Base-by-base conservation (phyloP, 768 basidiomycete species). In the Mycena galericulata region DNA sequence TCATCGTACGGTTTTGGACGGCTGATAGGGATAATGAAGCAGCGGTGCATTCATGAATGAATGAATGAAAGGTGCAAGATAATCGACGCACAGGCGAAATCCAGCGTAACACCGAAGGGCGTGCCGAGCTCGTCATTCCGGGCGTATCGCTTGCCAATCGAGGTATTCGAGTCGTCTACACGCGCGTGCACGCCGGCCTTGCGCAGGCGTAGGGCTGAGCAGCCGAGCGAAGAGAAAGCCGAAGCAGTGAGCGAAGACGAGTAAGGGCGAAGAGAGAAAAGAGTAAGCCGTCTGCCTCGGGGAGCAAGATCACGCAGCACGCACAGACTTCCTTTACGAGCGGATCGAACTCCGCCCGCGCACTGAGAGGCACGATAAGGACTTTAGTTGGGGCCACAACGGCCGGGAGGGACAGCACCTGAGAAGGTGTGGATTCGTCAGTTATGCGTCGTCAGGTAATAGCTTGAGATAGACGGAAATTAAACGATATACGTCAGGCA, bases 121-220 rank as follows among this genome's bases (percentile, higher is more conserved):
- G 98, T 99, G 70, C 98, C 98, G 49, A 99, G 88, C 82, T 99
- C 98, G 81, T 99, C 98, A 81, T 99, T 99, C 65, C 98, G 89
- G 15, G 98, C 90, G 81, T 99, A 99, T 17, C 97, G 95, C 82
- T 94, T 97, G 45, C 98, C 98, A 76, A 99, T 99, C 10, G 95
- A 92, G 36, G 93, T 91, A 73, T 92, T 94, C 26, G 97, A 99
- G 77, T 99, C 97, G 78, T 99, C 98, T 3, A 99, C 97, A 57
- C 96, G 89, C 53, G 94, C 92, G 77, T 96, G 95, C 59, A 99
- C 88, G 68, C 98, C 97, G 10, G 92, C 92, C 76, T 87, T 87
- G 72, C 98, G 92, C 75, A 99, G 84, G 78, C 96, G 94, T 36
- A 88, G 84, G 53, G 97, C 97, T 98, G 81, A 45, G 20, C 36